Evolutionary conservation across 2,329 filamentous ascomycete genomes (phyloP).

Genomic region (Chaetomiaceae sp.): DNA sequence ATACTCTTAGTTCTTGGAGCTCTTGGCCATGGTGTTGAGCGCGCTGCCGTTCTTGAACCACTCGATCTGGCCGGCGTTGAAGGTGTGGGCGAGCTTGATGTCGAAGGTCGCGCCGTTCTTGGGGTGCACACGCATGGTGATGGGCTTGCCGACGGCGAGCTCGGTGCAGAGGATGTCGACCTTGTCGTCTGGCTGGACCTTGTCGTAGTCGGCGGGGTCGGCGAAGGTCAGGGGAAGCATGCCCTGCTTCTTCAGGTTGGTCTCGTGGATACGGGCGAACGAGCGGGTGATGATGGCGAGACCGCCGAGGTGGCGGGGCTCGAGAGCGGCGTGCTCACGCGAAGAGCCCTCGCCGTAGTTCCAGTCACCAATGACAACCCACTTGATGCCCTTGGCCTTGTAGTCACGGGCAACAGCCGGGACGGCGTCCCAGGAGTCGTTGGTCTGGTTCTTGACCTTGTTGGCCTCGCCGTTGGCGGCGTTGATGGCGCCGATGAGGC

Average conservation of each 20-base stretch:
- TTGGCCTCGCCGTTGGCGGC: slow-evolving; percentile 94
- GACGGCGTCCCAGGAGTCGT: slow-evolving; percentile 77
- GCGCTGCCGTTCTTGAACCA: slow-evolving; percentile 99
- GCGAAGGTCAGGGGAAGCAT: slow-evolving; percentile 97
- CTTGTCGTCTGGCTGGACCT: slow-evolving; percentile 88
- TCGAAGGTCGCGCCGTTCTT: slow-evolving; percentile 78
- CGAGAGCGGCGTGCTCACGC: slow-evolving; percentile 95
- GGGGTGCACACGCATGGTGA: slow-evolving; percentile 89
- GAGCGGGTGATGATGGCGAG: slow-evolving; percentile 92
- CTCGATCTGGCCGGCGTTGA: slow-evolving; percentile 96
- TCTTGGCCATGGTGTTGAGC: slow-evolving; percentile 97
- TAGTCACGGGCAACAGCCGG: slow-evolving; percentile 95
- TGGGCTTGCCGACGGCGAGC: slow-evolving; percentile 84
- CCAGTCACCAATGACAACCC: slow-evolving; percentile 98
- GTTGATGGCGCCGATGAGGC: slow-evolving; percentile 97
- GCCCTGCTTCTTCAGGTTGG: slow-evolving; percentile 99
- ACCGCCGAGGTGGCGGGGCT: slow-evolving; percentile 94
- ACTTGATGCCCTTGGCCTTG: slow-evolving; percentile 93
- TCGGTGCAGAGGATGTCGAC: slow-evolving; percentile 85
- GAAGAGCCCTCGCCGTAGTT: slow-evolving; percentile 98
- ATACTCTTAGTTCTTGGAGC: slow-evolving; percentile 24
- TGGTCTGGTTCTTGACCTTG: slow-evolving; percentile 91
- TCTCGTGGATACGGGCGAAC: slow-evolving; percentile 99
- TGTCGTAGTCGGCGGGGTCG: slow-evolving; percentile 95
- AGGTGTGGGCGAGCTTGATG: slow-evolving; percentile 84